These are phyloP conservation scores for Calonectria montana DNA, from an alignment of 2,329 filamentous ascomycete species.

Conservation along the genomic window DNA sequence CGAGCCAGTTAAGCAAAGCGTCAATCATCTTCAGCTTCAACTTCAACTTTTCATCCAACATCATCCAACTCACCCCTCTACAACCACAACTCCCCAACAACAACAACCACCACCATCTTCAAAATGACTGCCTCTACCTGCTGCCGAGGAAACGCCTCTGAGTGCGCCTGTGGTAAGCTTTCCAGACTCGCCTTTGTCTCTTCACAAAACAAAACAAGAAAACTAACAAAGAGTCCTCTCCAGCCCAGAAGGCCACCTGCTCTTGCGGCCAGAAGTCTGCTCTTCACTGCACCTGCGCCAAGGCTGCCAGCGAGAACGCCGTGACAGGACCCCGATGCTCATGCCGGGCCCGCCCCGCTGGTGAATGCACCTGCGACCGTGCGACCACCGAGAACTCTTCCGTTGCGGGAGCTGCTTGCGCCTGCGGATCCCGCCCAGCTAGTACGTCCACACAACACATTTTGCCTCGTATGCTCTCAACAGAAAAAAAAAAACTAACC, in stretches of 20 bases:
- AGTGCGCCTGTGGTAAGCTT: constrained; percentile 69
- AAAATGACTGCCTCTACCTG: constrained; percentile 59
- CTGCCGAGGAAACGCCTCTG: constrained; percentile 64
- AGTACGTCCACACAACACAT: constrained; percentile 59
- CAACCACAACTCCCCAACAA: constrained; percentile 3
- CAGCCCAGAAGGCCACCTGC: constrained; percentile 77
- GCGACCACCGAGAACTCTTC: constrained; percentile 76
- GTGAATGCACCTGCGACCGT: constrained; percentile 84
- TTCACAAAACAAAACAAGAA: background rate
- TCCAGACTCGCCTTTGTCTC: background rate
- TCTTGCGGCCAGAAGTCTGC: constrained; percentile 91
- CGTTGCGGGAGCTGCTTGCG: constrained; percentile 71
- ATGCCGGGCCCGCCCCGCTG: constrained; percentile 83
- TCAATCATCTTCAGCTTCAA: background rate
- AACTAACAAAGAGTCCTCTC: constrained; percentile 12
- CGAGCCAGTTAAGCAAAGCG: background rate
- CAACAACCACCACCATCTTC: constrained; percentile 44
- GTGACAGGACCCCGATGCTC: constrained; percentile 81
- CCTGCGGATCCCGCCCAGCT: constrained; percentile 80
- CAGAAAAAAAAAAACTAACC: constrained; percentile 24
- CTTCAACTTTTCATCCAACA: background rate
- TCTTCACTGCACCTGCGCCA: constrained; percentile 87
- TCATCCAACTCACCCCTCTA: background rate
- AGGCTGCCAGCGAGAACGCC: constrained; percentile 80
- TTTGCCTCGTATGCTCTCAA: background rate